phyloP scores from a whole-genome alignment of 225 moss, liverwort and hornwort species.

The Pseudoscleropodium purum region DNA sequence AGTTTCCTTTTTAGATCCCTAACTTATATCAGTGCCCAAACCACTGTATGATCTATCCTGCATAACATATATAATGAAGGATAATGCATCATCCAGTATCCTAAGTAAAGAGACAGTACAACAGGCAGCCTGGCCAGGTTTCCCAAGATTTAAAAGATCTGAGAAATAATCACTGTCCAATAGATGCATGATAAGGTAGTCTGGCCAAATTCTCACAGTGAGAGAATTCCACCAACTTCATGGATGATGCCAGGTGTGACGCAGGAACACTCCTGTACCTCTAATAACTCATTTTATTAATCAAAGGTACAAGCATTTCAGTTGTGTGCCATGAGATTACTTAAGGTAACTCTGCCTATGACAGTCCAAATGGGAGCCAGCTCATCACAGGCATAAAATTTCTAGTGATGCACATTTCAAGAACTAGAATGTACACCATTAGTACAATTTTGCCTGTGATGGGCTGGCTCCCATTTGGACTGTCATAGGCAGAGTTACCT shows the following conservation, averaged over 20 bases:
- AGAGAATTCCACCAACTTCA: not conserved
- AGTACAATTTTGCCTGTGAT: too few relatives aligned
- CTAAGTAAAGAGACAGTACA: not conserved
- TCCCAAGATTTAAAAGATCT: not conserved
- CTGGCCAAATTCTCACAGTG: not conserved
- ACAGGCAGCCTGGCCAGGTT: not conserved
- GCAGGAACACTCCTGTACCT: not conserved
- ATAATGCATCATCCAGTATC: not conserved
- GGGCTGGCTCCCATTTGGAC: too few relatives aligned
- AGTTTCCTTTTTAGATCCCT: not conserved
- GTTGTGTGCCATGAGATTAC: not conserved
- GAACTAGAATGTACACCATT: too few relatives aligned
- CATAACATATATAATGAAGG: too few relatives aligned
- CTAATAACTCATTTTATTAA: not conserved
- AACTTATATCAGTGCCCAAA: not conserved
- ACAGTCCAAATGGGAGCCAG: too few relatives aligned
- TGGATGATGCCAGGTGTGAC: not conserved
- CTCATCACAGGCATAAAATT: too few relatives aligned
- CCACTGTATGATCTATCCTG: not conserved
- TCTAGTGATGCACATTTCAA: too few relatives aligned
- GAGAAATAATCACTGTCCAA: not conserved
- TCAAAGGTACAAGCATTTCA: not conserved
- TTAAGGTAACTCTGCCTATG: too few relatives aligned
- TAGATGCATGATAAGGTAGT: not conserved
- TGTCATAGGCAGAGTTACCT: too few relatives aligned